A percentile compares a stretch with the other conserved stretches of the same genome.
phyloP scores from a whole-genome alignment of 2,329 filamentous ascomycete genomes.

The Aspergillus spinulosporus region DNA sequence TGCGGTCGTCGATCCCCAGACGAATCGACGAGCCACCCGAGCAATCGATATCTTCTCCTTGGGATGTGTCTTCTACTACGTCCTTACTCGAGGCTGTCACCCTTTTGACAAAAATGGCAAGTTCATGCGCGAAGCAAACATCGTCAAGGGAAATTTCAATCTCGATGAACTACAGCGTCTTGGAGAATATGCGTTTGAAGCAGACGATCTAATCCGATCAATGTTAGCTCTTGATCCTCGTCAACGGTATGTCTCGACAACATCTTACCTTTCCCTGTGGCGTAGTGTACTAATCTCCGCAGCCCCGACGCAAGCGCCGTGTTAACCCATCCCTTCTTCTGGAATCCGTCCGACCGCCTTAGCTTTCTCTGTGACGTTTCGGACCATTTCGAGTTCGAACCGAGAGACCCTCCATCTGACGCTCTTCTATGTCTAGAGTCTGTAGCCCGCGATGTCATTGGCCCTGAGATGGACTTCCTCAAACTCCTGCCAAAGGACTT shows the following conservation, averaged over 20 bases:
- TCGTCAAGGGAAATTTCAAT: slow-evolving; percentile 82
- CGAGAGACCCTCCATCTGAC: slow-evolving; percentile 74
- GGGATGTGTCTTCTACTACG: slow-evolving; percentile 97
- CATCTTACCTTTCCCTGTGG: background rate
- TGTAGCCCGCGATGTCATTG: slow-evolving; percentile 45
- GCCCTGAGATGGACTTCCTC: slow-evolving; percentile 73
- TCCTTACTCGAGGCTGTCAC: slow-evolving; percentile 88
- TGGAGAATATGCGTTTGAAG: slow-evolving; percentile 82
- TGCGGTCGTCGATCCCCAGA: slow-evolving; percentile 56
- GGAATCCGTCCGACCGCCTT: slow-evolving; percentile 83
- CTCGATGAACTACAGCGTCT: slow-evolving; percentile 70
- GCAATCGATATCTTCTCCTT: slow-evolving; percentile 98
- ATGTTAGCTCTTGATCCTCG: slow-evolving; percentile 73
- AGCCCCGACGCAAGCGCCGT: slow-evolving; percentile 73
- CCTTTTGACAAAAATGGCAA: slow-evolving; percentile 92
- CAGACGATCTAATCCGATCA: slow-evolving; percentile 77
- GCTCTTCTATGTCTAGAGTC: slow-evolving; percentile 62
- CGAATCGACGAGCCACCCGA: slow-evolving; percentile 79
- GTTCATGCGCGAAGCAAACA: slow-evolving; percentile 96
- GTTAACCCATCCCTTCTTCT: slow-evolving; percentile 95
- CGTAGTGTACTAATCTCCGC: background rate
- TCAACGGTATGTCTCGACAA: slow-evolving; percentile 46
- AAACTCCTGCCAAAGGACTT: slow-evolving; percentile 74
- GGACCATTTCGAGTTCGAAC: slow-evolving; percentile 93
- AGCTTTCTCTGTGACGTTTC: slow-evolving; percentile 94